phyloP scores from a whole-genome alignment of 345 rosid genomes.

The Corchorus capsularis region DNA sequence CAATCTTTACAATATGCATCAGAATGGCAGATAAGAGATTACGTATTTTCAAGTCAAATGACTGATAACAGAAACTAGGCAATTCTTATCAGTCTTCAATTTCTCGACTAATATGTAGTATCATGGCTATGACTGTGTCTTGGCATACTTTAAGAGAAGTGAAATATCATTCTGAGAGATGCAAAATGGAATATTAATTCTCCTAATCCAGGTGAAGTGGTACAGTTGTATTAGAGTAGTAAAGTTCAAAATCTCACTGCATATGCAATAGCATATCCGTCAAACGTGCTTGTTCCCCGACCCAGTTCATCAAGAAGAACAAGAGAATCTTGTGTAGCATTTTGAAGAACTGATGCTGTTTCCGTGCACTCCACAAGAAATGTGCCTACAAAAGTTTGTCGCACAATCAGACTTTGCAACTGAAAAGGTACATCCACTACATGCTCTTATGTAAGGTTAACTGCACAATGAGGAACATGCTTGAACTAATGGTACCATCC shows the following conservation, averaged over 20 bases:
- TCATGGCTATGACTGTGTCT: too few species aligned
- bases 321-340: conserved; percentile 88
- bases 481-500: background rate
- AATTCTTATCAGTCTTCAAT: background rate
- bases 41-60: background rate
- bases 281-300: conserved; percentile 97
- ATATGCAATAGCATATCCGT: conserved; percentile 94
- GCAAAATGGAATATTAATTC: background rate
- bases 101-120: background rate
- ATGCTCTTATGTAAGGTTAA: background rate
- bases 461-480: background rate
- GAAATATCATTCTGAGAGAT: conserved; percentile 3
- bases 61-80: too few species aligned
- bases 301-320: conserved; percentile 95
- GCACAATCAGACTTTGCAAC: conserved; percentile 17
- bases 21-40: conserved; percentile 4
- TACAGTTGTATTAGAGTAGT: background rate
- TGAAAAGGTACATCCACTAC: conserved; percentile 4
- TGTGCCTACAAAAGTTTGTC: conserved; percentile 59
- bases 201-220: background rate
- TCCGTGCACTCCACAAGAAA: conserved; percentile 90
- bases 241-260: conserved; percentile 53
- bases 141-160: too few species aligned
- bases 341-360: conserved; percentile 95
- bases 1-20: background rate